Base-by-base conservation (phyloP, 805 yeast species). In the Blastobotrys attinorum region DNA sequence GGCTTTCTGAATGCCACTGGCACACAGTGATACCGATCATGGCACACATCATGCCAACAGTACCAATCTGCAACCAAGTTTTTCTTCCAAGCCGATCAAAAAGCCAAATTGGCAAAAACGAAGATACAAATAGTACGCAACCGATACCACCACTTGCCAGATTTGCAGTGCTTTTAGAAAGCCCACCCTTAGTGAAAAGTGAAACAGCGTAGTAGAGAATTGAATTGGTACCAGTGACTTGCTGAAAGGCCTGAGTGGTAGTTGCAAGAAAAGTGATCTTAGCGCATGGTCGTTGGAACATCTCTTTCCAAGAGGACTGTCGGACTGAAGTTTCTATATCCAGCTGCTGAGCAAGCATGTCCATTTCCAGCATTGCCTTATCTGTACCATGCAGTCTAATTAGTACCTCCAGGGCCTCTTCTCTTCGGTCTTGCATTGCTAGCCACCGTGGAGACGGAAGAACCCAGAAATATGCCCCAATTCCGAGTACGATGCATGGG, bases 151-250 rank as follows among this genome's bases (percentile, higher is more conserved):
- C 69, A 46, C 69, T 64, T 10, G 71, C 65, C 3, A 67, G 63
- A 39, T 68, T 64, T 41, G 68, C 65, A 51, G 73, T 66, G 55
- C 74, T 69, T 2, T 64, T 65, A n/a, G n/a, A n/a, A 67, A 76
- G 64, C 31, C 76, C 77, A 50, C 75, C 66, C 3, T 73, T 64
- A 39, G 64, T 58, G 63, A 81, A 79, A 60, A 79, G 75, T 22
- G 76, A 69, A 17, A 81, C 77, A 59, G 81, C 81, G 59, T 75
- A 82, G 70, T 81, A 81, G 66, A 81, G 77, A 55, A 81, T 73
- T 56, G 77, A 79, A 65, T 81, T 80, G 56, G 79, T 75, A 62
- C 88, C 89, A 32, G 86, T 77, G 55, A 78, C 68, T 65, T 82
- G 88, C 59, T 77, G 83, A 68, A 79, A 73, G 41, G 60, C 57